These are phyloP conservation scores for Dysphania ambrosioides DNA, from an alignment of 148 eudicot species.

Conservation along the genomic window DNA sequence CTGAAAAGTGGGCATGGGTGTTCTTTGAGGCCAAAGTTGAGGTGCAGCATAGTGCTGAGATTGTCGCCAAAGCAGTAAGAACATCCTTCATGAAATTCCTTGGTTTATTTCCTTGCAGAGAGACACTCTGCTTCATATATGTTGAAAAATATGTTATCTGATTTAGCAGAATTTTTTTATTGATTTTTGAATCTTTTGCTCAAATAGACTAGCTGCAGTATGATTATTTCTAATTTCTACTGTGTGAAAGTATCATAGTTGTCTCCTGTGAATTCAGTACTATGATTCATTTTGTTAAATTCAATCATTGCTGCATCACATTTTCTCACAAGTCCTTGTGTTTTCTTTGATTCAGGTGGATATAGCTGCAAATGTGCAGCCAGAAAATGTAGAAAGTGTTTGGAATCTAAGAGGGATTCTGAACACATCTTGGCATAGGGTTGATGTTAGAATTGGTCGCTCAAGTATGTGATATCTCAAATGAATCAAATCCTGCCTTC, in stretches of 20 bases:
- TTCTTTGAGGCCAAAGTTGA: slow-evolving; percentile 67
- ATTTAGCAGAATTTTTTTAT: too few species aligned
- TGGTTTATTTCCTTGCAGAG: background rate
- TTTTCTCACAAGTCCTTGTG: background rate
- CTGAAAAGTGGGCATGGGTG: slow-evolving; percentile 99
- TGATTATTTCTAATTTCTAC: background rate
- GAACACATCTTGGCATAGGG: slow-evolving; percentile 97
- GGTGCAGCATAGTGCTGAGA: slow-evolving; percentile 53
- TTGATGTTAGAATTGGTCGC: slow-evolving; percentile 62
- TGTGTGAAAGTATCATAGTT: background rate
- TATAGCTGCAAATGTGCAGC: slow-evolving; percentile 78
- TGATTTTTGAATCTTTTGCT: too few species aligned
- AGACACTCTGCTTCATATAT: background rate
- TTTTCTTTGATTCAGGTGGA: slow-evolving; percentile 52
- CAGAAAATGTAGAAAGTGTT: slow-evolving; percentile 67
- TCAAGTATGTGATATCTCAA: slow-evolving; percentile 53
- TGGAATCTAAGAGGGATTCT: slow-evolving; percentile 96
- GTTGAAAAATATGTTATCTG: too few species aligned
- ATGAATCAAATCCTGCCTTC: background rate
- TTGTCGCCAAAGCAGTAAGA: slow-evolving; percentile 91
- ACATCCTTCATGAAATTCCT: background rate
- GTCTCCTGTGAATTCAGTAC: too few species aligned
- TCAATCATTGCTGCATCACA: slow-evolving; percentile 4
- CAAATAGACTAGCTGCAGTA: background rate
- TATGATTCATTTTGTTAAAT: background rate